Evolutionary conservation across 1,284 basidiomycete species (phyloP).

Genomic region (Puccinia novopanici): DNA sequence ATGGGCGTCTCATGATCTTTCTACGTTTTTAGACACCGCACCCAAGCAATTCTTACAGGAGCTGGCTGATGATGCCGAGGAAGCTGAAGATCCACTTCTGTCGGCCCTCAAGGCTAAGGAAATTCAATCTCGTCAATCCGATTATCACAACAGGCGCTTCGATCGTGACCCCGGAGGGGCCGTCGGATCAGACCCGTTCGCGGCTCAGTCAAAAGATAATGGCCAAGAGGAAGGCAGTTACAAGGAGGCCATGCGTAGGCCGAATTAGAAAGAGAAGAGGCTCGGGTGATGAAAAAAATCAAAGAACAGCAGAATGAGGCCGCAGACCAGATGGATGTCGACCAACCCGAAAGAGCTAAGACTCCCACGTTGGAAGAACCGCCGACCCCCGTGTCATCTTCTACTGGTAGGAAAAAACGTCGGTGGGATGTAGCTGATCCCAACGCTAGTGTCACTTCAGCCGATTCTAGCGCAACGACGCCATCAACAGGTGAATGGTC

Average conservation of each 20-base stretch:
- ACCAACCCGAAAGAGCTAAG: slow-evolving; percentile 61
- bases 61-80: slow-evolving; percentile 88
- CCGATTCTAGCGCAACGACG: slow-evolving; percentile 61
- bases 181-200: slow-evolving; percentile 73
- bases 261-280: slow-evolving; percentile 89
- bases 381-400: slow-evolving; percentile 62
- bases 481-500: slow-evolving; percentile 69
- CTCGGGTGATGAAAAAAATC: slow-evolving; percentile 77
- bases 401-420: slow-evolving; percentile 72
- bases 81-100: slow-evolving; percentile 87
- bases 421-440: slow-evolving; percentile 79
- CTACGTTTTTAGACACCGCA: slow-evolving; percentile 66
- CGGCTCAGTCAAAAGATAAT: slow-evolving; percentile 65
- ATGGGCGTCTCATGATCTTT: slow-evolving; percentile 4
- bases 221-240: slow-evolving; percentile 79
- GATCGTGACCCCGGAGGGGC: slow-evolving; percentile 65
- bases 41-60: slow-evolving; percentile 94
- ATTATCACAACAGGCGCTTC: slow-evolving; percentile 93
- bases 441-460: slow-evolving; percentile 63
- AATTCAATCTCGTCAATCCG: slow-evolving; percentile 88
- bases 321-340: slow-evolving; percentile 74
- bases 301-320: slow-evolving; percentile 82
- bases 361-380: slow-evolving; percentile 39
- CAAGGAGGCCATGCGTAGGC: slow-evolving; percentile 94
- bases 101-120: slow-evolving; percentile 88